Evolutionary conservation across 2,329 filamentous ascomycete genomes (phyloP).

Genomic region (Dichotomopilus funicola): DNA sequence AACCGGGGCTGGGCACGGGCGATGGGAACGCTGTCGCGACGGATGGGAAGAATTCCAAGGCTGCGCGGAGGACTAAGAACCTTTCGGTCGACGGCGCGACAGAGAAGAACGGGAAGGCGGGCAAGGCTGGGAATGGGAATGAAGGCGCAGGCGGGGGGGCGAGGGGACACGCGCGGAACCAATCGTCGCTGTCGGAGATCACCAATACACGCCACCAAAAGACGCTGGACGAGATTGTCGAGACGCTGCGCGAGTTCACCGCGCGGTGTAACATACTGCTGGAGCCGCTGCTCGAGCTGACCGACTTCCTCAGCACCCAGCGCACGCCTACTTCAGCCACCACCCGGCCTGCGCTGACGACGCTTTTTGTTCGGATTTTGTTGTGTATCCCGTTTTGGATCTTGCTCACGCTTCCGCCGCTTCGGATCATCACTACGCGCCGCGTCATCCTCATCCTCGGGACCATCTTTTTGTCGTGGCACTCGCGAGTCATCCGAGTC

Average conservation of each 20-base stretch:
- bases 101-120: conserved; percentile 29
- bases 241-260: conserved; percentile 85
- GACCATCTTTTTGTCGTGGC: conserved; percentile 83
- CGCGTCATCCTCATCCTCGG: conserved; percentile 80
- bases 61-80: conserved; percentile 24
- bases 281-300: conserved; percentile 80
- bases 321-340: conserved; percentile 85
- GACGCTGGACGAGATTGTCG: conserved; percentile 93
- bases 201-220: conserved; percentile 75
- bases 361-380: conserved; percentile 81
- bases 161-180: conserved; percentile 32
- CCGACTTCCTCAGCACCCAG: conserved; percentile 89
- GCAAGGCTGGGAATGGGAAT: conserved; percentile 27
- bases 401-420: conserved; percentile 69
- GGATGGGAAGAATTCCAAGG: conserved; percentile 20
- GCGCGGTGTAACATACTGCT: conserved; percentile 86
- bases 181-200: conserved; percentile 47
- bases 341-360: conserved; percentile 80
- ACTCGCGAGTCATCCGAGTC: conserved; percentile 79
- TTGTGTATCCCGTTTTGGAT: conserved; percentile 88
- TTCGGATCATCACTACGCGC: conserved; percentile 79
- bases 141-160: conserved; percentile 12
- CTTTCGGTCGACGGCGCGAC: conserved; percentile 23
- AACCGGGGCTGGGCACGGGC: conserved; percentile 35
- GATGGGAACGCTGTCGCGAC: conserved; percentile 25